Base-by-base conservation (phyloP, 2,329 filamentous ascomycete genomes). In the Bimuria novae-zelandiae region DNA sequence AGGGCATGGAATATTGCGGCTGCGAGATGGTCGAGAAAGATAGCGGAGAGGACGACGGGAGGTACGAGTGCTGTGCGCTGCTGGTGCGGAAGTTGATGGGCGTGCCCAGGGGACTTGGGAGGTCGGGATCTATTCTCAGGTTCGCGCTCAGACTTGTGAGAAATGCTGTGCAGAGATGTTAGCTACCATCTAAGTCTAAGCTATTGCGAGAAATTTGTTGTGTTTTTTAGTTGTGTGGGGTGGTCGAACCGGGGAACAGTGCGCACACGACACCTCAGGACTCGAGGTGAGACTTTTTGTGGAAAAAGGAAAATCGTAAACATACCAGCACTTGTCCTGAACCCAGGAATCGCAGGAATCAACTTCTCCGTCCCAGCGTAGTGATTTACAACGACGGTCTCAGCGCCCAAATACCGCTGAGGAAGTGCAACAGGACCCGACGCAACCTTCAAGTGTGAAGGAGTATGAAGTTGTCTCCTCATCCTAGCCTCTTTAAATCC, bases 121-220 rank as follows among this genome's bases (percentile, higher is more conserved):
- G 56, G 40, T 79, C 77, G 27, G 79, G 77, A 63, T 76, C 79
- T 52, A 93, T 85, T 63, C 87, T 86, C 50, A 94, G 83, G 68
- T 94, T 94, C 59, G 89, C 89, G 62, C 89, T 86, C 14, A 94
- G 81, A 63, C 90, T 93, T 51, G 86, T 88, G 75, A 94, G 88
- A 78, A 94, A 94, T 22, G 89, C 90, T 94, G 73, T 17, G 16
- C n/a, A 16, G 3, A 2, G 14, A 25, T 3, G n/a, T n/a, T n/a
- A 11, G 4, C 36, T 36, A 46, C 30, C 21, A 46, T 16, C 19
- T 17, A 22, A 14, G 16, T 7, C 27, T 27, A 44, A n/a, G n/a
- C n/a, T 25, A 23, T 27, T 16, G 43, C 21, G 14, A n/a, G 1
- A 21, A 12, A 6, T 41, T 27, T 41, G n/a, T 40, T 40, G 7